These are phyloP conservation scores for Reutealis trisperma DNA, from an alignment of 345 rosid species.

Conservation along the genomic window DNA sequence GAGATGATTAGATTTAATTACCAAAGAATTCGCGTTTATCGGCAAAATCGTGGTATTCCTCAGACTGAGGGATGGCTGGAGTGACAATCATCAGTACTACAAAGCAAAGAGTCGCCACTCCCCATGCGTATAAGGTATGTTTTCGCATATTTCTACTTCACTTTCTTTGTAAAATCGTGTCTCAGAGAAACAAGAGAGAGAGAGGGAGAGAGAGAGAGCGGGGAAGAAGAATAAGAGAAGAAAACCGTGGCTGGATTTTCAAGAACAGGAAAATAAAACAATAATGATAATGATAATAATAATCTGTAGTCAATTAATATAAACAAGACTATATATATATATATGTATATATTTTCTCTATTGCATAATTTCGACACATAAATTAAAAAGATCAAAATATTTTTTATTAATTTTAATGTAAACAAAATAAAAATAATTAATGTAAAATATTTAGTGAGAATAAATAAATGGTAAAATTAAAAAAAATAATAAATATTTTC, in stretches of 20 bases:
- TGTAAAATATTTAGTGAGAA: no score
- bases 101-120: constrained; percentile 65
- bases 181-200: background rate
- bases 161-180: background rate
- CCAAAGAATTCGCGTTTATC: constrained; percentile 83
- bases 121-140: constrained; percentile 60
- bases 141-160: constrained; percentile 41
- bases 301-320: no score
- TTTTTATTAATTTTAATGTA: no score
- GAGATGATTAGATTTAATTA: constrained; percentile 19
- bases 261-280: background rate
- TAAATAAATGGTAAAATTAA: no score
- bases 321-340: no score
- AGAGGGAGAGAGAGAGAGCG: no score
- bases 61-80: constrained; percentile 78
- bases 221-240: background rate
- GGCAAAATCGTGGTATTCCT: constrained; percentile 87
- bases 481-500: no score
- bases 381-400: no score
- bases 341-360: no score
- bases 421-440: no score
- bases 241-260: background rate
- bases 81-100: constrained; percentile 81
- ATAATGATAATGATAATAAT: no score
- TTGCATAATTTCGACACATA: no score